Evolutionary conservation across 129 eudicot species (phyloP).

Genomic region (Ambrosia artemisiifolia): DNA sequence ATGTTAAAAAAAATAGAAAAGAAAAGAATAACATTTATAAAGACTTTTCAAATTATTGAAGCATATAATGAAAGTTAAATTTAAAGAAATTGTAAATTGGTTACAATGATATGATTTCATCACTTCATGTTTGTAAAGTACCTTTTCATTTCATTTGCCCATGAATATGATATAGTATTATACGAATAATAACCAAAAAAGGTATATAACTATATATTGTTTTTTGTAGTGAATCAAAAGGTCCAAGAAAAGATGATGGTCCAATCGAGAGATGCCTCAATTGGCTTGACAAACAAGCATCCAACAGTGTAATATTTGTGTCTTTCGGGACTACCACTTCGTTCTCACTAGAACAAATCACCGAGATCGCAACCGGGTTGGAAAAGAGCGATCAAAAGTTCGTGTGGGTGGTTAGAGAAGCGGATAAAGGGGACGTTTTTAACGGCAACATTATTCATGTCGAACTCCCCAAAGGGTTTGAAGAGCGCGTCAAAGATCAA

Average conservation of each 20-base stretch:
- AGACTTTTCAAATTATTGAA: too few relatives aligned
- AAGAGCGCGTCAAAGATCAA: slow-evolving; percentile 36
- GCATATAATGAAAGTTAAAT: too few relatives aligned
- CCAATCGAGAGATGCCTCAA: slow-evolving; percentile 26
- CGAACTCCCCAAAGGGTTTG: slow-evolving; percentile 57
- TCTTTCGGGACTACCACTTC: slow-evolving; percentile 63
- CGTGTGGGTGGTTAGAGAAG: slow-evolving; percentile 51
- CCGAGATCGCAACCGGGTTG: slow-evolving; percentile 57
- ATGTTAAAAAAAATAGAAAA: too few relatives aligned
- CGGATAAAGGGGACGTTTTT: slow-evolving; percentile 37
- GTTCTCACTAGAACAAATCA: slow-evolving; percentile 43
- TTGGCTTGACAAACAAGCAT: slow-evolving; percentile 52
- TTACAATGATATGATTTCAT: too few relatives aligned
- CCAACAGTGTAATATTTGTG: slow-evolving; percentile 52
- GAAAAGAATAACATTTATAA: too few relatives aligned
- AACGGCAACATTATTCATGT: neutral
- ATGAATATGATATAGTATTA: neutral
- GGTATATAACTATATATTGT: neutral
- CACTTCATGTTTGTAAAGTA: too few relatives aligned
- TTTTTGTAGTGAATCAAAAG: neutral
- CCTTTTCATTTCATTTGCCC: neutral
- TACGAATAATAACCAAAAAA: neutral
- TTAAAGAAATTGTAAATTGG: too few relatives aligned
- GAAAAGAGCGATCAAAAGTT: slow-evolving; percentile 50
- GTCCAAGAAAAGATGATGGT: neutral